Conservation (phyloP, 352 stramenopile genomes). For the Globisporangium cylindrosporum region DNA sequence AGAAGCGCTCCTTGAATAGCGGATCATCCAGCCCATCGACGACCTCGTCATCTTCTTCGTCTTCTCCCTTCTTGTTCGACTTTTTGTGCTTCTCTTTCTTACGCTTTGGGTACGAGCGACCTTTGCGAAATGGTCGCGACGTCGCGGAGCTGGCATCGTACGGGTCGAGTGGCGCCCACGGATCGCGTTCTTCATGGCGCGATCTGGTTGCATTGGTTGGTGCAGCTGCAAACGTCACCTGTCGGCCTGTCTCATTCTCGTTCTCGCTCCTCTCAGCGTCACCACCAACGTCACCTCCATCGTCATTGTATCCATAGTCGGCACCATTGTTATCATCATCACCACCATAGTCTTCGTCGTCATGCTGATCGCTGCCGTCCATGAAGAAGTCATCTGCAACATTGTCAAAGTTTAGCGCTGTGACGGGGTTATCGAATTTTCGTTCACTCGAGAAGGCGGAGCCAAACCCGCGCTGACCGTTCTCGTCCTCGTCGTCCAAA, state of each 20-base stretch:
- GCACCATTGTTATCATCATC: slow-evolving; percentile 30
- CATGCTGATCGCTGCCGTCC: slow-evolving; percentile 27
- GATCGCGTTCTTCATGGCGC: slow-evolving; percentile 40
- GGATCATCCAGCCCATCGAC: slow-evolving; percentile 58
- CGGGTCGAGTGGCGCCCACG: slow-evolving; percentile 67
- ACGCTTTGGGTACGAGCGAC: slow-evolving; percentile 54
- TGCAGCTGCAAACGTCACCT: slow-evolving; percentile 12
- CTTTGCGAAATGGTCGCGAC: slow-evolving; percentile 71
- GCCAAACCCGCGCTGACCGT: slow-evolving; percentile 11
- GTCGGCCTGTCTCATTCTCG: neutral
- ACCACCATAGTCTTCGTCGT: slow-evolving; percentile 28
- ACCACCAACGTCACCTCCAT: slow-evolving; percentile 12
- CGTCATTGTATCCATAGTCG: slow-evolving; percentile 11
- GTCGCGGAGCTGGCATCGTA: slow-evolving; percentile 73
- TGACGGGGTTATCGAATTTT: slow-evolving; percentile 17
- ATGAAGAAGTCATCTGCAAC: slow-evolving; percentile 27
- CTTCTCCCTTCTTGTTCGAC: slow-evolving; percentile 35
- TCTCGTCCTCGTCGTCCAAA: slow-evolving; percentile 15
- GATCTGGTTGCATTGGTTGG: neutral
- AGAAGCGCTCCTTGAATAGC: slow-evolving; percentile 61
- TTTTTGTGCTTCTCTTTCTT: slow-evolving; percentile 38
- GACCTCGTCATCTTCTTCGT: slow-evolving; percentile 31
- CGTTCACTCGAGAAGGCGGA: neutral
- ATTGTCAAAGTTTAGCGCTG: slow-evolving; percentile 44
- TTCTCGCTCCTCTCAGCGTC: neutral